Base-by-base conservation (phyloP, 345 rosid genomes). In the Arabidopsis arenosa region DNA sequence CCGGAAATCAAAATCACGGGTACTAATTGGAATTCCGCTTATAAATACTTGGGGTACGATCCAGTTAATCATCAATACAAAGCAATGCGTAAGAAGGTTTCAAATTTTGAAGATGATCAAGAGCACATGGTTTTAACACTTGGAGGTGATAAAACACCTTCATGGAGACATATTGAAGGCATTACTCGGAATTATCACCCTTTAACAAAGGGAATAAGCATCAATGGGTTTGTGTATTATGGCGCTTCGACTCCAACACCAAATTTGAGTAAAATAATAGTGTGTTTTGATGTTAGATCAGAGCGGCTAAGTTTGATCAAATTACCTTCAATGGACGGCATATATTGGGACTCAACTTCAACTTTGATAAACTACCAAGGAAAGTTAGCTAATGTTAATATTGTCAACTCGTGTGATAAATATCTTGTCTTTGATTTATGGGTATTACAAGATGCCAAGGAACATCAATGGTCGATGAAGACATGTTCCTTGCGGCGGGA, bases 211-310 rank as follows among this genome's bases (percentile, higher is more conserved):
- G 66, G 65, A 56, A 47, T 70, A 57, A 30, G 65, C 57, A 44
- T 70, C 44, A 44, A 70, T 28, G 74, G 74, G 11, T 13, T 44
- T 44, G 40, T 57, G 23, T 70, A 57, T 37, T 70, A 70, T 32
- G 74, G 56, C 9, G 66, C 65, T 33, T 0, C 0, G 26, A 44
- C 35, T 32, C 33, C 35, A 39, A 39, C 41, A 9, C 12, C 4
- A 61, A 3, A 2, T 17, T 6, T 23, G 17, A 1, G 14, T 3
- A 23, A 2, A 62, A 0, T 41, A 5, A 14, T 61, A 4, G 35
- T 62, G 4, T 23, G 36, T 41, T 23, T 62, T 41, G 51, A 41
- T 41, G 66, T 62, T 41, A 56, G 39, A 30, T 14, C 36, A 13
- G 66, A 41, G 36, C 23, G 12, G 35, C 61, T 56, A 56, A 56